Evolutionary conservation across 345 rosid species (phyloP).

Genomic region (Mangifera indica): DNA sequence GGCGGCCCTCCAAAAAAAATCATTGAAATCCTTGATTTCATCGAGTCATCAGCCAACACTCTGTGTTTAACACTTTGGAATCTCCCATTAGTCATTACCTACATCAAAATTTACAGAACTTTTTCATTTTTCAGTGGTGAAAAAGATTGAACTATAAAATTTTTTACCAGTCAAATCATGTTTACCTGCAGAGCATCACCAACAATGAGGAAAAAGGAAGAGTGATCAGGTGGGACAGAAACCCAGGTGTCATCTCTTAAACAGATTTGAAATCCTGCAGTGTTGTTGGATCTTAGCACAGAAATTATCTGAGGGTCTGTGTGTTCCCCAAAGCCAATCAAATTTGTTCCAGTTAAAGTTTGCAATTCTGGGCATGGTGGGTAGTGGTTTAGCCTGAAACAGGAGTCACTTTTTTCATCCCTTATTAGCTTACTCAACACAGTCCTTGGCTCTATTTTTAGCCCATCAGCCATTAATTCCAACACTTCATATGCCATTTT

Average conservation of each 20-base stretch:
- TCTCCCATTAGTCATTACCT: constrained; percentile 94
- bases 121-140: no score
- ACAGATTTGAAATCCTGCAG: constrained; percentile 55
- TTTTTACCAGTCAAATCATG: no score
- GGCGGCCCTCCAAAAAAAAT: constrained; percentile 88
- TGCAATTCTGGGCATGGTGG: constrained; percentile 48
- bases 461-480: constrained; percentile 54
- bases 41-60: constrained; percentile 61
- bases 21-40: constrained; percentile 76
- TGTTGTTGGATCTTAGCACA: constrained; percentile 55
- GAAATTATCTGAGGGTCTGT: constrained; percentile 70
- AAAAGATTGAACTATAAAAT: no score
- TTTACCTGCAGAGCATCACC: constrained; percentile 63
- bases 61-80: constrained; percentile 87
- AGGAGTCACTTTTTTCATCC: constrained; percentile 47
- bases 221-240: constrained; percentile 51
- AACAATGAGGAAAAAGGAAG: constrained; percentile 50
- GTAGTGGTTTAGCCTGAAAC: constrained; percentile 57
- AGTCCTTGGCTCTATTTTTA: constrained; percentile 34
- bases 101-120: no score
- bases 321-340: constrained; percentile 63
- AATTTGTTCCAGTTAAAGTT: constrained; percentile 35
- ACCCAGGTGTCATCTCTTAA: constrained; percentile 52
- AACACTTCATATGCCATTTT: constrained; percentile 45
- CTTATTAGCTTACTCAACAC: constrained; percentile 50